Percentiles rank a stretch among this genome's conserved stretches.
These are phyloP conservation scores for Rossbeevera mucosa DNA, from an alignment of 768 basidiomycete genomes.

Conservation along the genomic window DNA sequence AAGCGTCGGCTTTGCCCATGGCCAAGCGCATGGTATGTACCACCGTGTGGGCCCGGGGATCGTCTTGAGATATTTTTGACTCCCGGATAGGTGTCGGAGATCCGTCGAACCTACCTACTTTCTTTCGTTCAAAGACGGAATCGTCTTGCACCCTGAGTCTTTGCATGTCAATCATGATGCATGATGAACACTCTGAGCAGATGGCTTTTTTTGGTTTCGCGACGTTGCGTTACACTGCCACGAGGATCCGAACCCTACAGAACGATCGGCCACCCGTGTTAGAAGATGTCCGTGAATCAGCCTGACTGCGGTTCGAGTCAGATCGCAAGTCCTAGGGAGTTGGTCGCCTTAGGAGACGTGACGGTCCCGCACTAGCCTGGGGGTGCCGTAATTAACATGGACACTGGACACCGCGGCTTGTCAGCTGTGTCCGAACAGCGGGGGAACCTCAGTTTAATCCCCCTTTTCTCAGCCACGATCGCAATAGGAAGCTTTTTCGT, in stretches of 20 bases:
- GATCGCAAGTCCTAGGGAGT: not conserved
- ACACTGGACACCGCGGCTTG: slow-evolving; percentile 17
- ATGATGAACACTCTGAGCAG: not conserved
- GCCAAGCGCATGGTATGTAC: not conserved
- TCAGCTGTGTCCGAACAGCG: slow-evolving; percentile 4
- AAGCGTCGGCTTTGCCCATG: not conserved
- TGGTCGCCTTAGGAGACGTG: not conserved
- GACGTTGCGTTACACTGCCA: slow-evolving; percentile 2
- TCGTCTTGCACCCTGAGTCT: no score
- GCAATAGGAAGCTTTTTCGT: slow-evolving; percentile 20
- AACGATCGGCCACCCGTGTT: not conserved
- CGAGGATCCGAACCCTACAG: not conserved
- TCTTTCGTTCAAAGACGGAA: not conserved
- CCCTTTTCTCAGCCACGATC: not conserved
- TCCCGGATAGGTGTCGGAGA: not conserved
- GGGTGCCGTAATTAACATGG: slow-evolving; percentile 5
- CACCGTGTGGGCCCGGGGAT: no score
- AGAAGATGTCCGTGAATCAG: not conserved
- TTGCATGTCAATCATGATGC: no score
- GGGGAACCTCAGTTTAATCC: not conserved
- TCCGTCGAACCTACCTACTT: not conserved
- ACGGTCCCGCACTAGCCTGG: slow-evolving; percentile 6
- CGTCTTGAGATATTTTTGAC: not conserved
- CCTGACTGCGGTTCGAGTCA: not conserved
- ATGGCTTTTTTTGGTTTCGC: not conserved